These are phyloP conservation scores for Chara braunii DNA, from an alignment of 139 green algal genomes.

Conservation along the genomic window DNA sequence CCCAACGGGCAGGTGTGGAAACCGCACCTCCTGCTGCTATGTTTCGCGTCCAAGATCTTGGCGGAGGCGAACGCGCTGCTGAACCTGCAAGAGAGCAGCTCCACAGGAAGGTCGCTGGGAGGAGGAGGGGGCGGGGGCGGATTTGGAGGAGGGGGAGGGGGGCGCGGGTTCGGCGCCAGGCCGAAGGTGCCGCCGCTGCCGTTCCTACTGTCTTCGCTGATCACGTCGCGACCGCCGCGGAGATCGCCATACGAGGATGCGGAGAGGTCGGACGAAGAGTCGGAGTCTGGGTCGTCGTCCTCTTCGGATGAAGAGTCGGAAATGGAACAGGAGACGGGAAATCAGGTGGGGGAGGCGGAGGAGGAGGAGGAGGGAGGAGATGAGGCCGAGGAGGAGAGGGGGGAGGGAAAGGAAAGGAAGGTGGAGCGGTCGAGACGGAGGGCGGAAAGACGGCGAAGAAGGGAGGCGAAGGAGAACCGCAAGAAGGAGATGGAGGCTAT, in stretches of 20 bases:
- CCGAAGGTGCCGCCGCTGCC: slow-evolving; percentile 61
- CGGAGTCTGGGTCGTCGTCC: no score
- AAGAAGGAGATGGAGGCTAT: slow-evolving; percentile 45
- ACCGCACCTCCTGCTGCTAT: slow-evolving; percentile 63
- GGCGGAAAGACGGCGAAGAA: slow-evolving; percentile 39
- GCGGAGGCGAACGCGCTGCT: slow-evolving; percentile 56
- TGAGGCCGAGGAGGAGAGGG: slow-evolving; percentile 3
- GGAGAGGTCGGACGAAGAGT: slow-evolving; percentile 22
- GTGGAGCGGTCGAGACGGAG: slow-evolving; percentile 46
- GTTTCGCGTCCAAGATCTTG: slow-evolving; percentile 67
- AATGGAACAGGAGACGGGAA: no score
- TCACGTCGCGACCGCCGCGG: slow-evolving; percentile 51
- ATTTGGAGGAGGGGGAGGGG: not conserved
- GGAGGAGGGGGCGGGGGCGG: not conserved
- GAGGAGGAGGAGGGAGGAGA: slow-evolving; percentile 18
- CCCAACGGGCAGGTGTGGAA: slow-evolving; percentile 65
- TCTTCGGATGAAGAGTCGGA: no score
- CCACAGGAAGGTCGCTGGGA: not conserved
- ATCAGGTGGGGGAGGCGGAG: slow-evolving; percentile 26
- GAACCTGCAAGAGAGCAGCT: slow-evolving; percentile 42
- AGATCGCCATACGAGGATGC: slow-evolving; percentile 39
- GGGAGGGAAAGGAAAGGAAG: slow-evolving; percentile 24
- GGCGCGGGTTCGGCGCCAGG: slow-evolving; percentile 7
- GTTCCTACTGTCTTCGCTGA: slow-evolving; percentile 59
- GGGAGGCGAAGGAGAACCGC: not conserved